Base-by-base conservation (phyloP, 768 basidiomycete species). In the Porphyrellus cyaneotinctus region DNA sequence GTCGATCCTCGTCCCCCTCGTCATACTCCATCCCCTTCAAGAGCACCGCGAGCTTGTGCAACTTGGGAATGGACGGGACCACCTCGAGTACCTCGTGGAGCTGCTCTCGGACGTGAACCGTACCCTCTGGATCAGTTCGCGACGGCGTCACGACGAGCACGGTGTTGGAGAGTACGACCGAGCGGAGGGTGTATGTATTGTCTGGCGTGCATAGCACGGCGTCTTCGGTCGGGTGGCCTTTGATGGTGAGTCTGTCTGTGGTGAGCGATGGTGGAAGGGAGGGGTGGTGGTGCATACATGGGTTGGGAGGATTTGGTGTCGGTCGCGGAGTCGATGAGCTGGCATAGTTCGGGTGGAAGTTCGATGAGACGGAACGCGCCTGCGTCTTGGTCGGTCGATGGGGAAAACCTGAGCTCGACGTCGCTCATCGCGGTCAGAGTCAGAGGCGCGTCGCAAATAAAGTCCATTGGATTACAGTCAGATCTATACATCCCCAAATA, bases 131-230 rank as follows among this genome's bases (percentile, higher is more conserved):
- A 39, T 64, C 57, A 4, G 61, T 58, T 35, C 71, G 64, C 2
- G 75, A 71, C 17, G 83, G 73, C 3, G 84, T 83, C 54, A 88
- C 75, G 39, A 97, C 79, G 13, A 94, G 74, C 31, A 95, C 72
- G 0, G 92, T 86, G 68, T 98, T 98, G 17, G 94, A 97, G 43
- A 97, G 74, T 10, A 79, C 78, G n/a, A 98, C 85, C 0, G 93
- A 88, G 50, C 95, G 85, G 24, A 98, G 72, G 2, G 80, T 64
- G 65, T 87, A 99, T 0, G 95, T 98, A 65, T 80, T 83, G 52
- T 85, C 77, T 0, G 75, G 60, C 0, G 94, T 95, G 67, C 95
- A 97, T 10, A 95, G 72, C 0, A 97, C 93, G 0, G 95, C 95
- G 60, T 95, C 88, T 59, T 97, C 94, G 26, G 78, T 77, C 2